Base-by-base conservation (phyloP, 306 rosid genomes). In the Fragaria ananassa region DNA sequence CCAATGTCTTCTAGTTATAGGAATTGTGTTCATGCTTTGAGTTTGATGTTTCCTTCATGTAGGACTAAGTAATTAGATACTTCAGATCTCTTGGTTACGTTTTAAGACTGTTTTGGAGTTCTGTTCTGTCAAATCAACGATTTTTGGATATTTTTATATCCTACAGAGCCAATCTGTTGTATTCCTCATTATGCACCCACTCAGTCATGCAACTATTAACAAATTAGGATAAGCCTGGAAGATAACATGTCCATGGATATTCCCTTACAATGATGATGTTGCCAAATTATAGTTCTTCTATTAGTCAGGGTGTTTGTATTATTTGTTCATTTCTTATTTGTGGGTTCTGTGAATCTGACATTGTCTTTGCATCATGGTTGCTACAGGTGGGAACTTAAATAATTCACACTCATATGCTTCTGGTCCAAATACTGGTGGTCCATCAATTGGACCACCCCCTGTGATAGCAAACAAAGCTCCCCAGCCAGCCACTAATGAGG, bases 381-480 rank as follows among this genome's bases (percentile, higher is more conserved):
- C 70, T 80, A 19, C 70, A 91, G 99, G 91, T 46, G 97, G 81
- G 68, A 56, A 74, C 49, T 75, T 87, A 50, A 64, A 77, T 79
- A 93, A 93, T 81, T 87, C 97, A 14, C 99, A 92, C 80, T 89
- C 98, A 27, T 96, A 96, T 77, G 96, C 99, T 63, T 96, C 99
- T 79, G 99, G 98, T 81, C 99, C 99, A 60, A 92, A 96, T 79
- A 96, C 99, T 9, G 95, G 96, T 42, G 99, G 99, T 66, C 99
- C 99, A 68, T 93, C 98, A 79, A 96, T 96, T 75, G 99, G 99
- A 49, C 99, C 99, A 66, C 99, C 98, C 42, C 99, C 99, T 50
- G 97, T 96, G 73, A 96, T 96, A 83, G 80, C 98, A 74, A 93
- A 96, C 84, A 96, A 89, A 85, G 93, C 89, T 63, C 61, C 89